Base-by-base conservation (phyloP, 345 rosid genomes). In the Litchi chinensis region DNA sequence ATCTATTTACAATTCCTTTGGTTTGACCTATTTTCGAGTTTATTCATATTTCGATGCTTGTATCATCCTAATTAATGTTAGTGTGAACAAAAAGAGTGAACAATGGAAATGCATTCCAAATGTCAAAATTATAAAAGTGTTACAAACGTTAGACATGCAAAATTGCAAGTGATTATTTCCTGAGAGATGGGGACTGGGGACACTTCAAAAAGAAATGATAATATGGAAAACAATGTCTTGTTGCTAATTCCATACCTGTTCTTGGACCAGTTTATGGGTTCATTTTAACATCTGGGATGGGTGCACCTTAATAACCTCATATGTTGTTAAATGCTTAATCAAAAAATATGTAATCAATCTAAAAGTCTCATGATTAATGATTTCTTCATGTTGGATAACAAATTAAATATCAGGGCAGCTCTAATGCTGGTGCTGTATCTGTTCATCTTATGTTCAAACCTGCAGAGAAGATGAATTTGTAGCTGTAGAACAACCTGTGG, bases 401-500 rank as follows among this genome's bases (percentile, higher is more conserved):
- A 71, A 4, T 19, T 50, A 60, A 28, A 50, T 62, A 24, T 71
- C 63, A 7, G 10, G 48, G 26, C 64, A 70, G 71, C 50, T 76
- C 41, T 83, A 69, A 65, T 32, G 50, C 50, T 63, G 46, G 26
- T 78, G 48, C 52, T 77, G 32, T 71, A 15, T 50, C 64, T 65
- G 70, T 63, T 60, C 1, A 11, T 66, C 67, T 76, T 24, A 32
- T 60, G 39, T 43, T 65, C 21, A 66, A 83, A 73, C 73, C 44
- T 83, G 87, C 90, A 92, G 98, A 82, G 92, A 90, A 65, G 78
- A 81, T 73, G 93, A 90, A 79, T 94, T 89, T 89, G 70, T 80
- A 82, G 92, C 93, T 19, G 93, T 91, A 15, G 97, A 95, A 74
- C 87, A 83, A 79, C 91, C 98, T 1, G 82, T 91, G 4, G 99